These are phyloP conservation scores for Aspergillus leporis DNA, from an alignment of 495 filamentous ascomycete species.

Conservation along the genomic window DNA sequence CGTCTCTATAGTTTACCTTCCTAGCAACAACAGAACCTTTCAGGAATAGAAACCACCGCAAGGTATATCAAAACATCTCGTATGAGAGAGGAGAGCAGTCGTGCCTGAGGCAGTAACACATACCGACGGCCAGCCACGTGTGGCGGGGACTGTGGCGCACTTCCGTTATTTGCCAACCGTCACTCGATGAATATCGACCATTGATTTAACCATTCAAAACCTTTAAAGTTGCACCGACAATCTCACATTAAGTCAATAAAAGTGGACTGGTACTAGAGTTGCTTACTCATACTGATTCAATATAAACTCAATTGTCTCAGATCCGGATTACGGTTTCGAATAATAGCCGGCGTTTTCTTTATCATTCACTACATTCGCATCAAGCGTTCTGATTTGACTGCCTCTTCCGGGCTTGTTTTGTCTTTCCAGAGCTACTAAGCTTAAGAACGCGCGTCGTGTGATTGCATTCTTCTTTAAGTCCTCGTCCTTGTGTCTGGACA, in stretches of 20 bases:
- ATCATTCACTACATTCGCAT: background rate
- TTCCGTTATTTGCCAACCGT: background rate
- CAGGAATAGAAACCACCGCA: background rate
- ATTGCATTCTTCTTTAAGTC: background rate
- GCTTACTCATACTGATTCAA: background rate
- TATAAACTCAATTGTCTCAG: background rate
- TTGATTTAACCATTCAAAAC: background rate
- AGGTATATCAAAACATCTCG: background rate
- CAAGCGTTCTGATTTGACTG: background rate
- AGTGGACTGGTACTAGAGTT: background rate
- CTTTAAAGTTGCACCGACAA: background rate
- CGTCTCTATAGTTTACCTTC: no score
- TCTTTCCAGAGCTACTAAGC: background rate
- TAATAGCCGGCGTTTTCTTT: background rate
- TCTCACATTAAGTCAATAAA: background rate
- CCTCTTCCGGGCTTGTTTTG: background rate
- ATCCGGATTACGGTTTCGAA: background rate
- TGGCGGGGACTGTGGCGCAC: background rate
- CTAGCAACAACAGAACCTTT: no score
- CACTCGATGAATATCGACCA: conserved; percentile 1
- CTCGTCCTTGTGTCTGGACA: background rate
- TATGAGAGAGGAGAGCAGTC: no score
- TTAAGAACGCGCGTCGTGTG: background rate
- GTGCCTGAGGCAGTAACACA: background rate
- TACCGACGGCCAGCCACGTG: background rate